Base-by-base conservation (phyloP, 495 filamentous ascomycete species). In the Tuber melanosporum region DNA sequence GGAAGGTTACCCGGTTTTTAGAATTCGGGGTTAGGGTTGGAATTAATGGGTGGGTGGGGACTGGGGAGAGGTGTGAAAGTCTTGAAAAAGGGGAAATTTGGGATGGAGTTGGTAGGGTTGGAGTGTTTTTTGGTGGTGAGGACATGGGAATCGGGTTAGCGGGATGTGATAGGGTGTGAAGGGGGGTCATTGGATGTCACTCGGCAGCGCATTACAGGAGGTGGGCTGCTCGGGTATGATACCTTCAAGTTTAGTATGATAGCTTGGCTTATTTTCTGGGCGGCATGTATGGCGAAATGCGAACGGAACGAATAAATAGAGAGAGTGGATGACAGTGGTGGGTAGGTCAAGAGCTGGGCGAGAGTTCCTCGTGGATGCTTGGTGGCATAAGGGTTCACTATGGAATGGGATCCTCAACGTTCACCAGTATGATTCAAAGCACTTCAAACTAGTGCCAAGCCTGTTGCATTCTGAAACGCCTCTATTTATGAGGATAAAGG, bases 1-100 rank as follows among this genome's bases (percentile, higher is more conserved):
- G 36, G 69, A n/a, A 4, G 52, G 77, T 80, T 80, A 80, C 78
- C 78, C 78, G 78, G 77, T 69, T 44, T 71, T 73, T 42, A n/a
- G 43, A 26, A n/a, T 22, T n/a, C 0, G 20, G 15, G 74, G 74
- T 47, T 78, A 76, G 74, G 70, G 47, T 72, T 70, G 26, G 36
- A 49, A 26, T 8, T n/a, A 49, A 12, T 41, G 14, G 20, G 22
- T 41, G 39, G 39, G 5, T 6, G 19, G 47, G 15, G 47, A 8
- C 39, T 8, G n/a, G 10, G 3, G 22, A n/a, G 42, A n/a, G 49
- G 10, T 19, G 10, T 14, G 22, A 57, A 57, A 26, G 49, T 14
- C 22, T 26, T 10, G 49, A 14, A 7, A 26, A 17, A 32, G 26
- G 26, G 20, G 22, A 17, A 22, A 26, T 66, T 36, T 32, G 14